Evolutionary conservation across 169 alveolate species (phyloP).

Genomic region (Sarcocystis neurona): DNA sequence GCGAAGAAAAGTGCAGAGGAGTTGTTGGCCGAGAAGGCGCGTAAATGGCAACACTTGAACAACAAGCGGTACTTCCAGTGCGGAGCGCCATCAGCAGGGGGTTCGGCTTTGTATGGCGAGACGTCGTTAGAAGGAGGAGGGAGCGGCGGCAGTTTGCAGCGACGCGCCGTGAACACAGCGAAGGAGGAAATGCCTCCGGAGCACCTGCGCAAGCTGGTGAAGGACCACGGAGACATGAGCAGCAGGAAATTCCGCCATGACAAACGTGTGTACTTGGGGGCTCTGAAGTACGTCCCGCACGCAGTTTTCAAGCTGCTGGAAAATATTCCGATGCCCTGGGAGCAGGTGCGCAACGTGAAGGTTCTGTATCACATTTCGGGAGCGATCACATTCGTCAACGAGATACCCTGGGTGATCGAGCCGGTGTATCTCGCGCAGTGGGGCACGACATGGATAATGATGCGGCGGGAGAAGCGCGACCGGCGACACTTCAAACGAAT

Average conservation of each 20-base stretch:
- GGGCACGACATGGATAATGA: conserved; percentile 99
- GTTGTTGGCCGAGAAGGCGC: conserved; percentile 78
- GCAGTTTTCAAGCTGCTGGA: conserved; percentile 98
- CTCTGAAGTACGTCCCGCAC: conserved; percentile 99
- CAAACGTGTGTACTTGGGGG: conserved; percentile 98
- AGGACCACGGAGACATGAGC: conserved; percentile 83
- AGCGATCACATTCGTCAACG: conserved; percentile 99
- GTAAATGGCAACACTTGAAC: conserved; percentile 83
- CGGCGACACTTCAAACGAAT: conserved; percentile 99
- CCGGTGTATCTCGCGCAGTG: conserved; percentile 99
- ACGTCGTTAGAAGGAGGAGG: background rate
- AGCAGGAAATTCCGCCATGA: conserved; percentile 97
- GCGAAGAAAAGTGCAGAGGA: conserved; percentile 53
- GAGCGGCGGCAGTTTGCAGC: conserved; percentile 1
- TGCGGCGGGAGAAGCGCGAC: conserved; percentile 97
- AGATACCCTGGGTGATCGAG: conserved; percentile 98
- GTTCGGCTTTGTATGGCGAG: conserved; percentile 66
- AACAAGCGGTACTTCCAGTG: conserved; percentile 76
- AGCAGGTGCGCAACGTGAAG: conserved; percentile 92
- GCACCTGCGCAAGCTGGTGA: conserved; percentile 96
- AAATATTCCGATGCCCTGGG: conserved; percentile 98
- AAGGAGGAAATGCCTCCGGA: conserved; percentile 97
- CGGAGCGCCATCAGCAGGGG: too few species aligned
- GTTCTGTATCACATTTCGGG: conserved; percentile 99
- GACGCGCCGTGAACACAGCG: conserved; percentile 23